These are phyloP conservation scores for Ilex aquifolium DNA, from an alignment of 257 asterid genomes.

Conservation along the genomic window DNA sequence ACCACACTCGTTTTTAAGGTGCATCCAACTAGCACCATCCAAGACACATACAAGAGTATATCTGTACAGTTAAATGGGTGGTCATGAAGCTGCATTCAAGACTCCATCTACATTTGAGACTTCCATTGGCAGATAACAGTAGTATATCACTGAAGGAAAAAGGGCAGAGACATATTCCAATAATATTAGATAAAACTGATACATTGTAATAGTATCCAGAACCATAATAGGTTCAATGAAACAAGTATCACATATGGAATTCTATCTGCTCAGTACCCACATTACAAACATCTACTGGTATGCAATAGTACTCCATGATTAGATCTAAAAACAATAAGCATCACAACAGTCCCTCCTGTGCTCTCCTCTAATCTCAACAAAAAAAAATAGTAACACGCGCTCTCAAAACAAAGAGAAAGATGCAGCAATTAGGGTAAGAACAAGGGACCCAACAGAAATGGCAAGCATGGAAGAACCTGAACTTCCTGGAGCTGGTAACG, in stretches of 20 bases:
- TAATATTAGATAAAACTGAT: too few relatives aligned
- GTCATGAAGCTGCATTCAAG: too few relatives aligned
- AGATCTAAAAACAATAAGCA: constrained; percentile 8
- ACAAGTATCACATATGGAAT: neutral
- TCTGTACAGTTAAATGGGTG: too few relatives aligned
- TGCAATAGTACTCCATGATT: neutral
- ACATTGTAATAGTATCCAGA: too few relatives aligned
- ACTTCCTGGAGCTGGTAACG: constrained; percentile 35
- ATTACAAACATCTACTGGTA: neutral
- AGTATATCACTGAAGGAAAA: too few relatives aligned
- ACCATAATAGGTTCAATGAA: too few relatives aligned
- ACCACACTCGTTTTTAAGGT: too few relatives aligned
- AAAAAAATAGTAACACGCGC: constrained; percentile 1
- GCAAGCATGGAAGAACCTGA: constrained; percentile 31
- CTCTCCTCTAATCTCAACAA: constrained; percentile 8
- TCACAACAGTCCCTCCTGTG: constrained; percentile 13
- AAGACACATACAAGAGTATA: too few relatives aligned
- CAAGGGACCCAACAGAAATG: constrained; percentile 18
- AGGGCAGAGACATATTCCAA: too few relatives aligned
- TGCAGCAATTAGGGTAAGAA: constrained; percentile 14
- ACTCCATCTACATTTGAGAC: too few relatives aligned
- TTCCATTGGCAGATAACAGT: too few relatives aligned
- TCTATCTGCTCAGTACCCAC: constrained; percentile 4
- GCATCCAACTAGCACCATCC: too few relatives aligned
- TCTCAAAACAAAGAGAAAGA: constrained; percentile 34